phyloP scores from a whole-genome alignment of 2,329 filamentous ascomycete species.

The Emergomyces orientalis region DNA sequence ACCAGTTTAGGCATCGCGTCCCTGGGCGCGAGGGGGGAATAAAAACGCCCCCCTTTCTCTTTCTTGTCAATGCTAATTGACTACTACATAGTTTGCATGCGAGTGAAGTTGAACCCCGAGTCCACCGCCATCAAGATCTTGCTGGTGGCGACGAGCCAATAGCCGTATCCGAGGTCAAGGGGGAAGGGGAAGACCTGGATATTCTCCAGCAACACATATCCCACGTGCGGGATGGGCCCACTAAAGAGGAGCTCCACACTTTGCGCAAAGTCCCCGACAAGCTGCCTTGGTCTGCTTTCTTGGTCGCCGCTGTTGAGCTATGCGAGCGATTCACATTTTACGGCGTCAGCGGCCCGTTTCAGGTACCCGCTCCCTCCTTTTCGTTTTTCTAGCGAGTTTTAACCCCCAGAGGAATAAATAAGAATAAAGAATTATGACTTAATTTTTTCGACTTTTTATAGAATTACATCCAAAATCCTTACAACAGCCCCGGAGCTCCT shows the following conservation, averaged over 20 bases:
- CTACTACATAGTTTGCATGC: not conserved
- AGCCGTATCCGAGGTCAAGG: not conserved
- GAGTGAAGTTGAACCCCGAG: not conserved
- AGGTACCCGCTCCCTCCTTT: conserved; percentile 5
- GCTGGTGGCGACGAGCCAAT: not conserved
- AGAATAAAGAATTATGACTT: not conserved
- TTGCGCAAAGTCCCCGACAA: conserved; percentile 48
- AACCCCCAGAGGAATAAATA: not conserved
- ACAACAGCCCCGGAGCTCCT: conserved; percentile 30
- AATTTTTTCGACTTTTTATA: too few relatives aligned
- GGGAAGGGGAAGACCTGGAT: not conserved
- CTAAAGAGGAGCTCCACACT: conserved; percentile 40
- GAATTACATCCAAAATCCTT: conserved; percentile 44
- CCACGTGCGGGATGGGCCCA: conserved; percentile 34
- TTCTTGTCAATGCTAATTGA: not conserved
- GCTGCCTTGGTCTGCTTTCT: conserved; percentile 46
- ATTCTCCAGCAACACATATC: not conserved
- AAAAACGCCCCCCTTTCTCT: too few relatives aligned
- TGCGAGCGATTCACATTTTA: conserved; percentile 53
- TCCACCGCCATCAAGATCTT: not conserved
- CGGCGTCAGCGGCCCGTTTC: conserved; percentile 45
- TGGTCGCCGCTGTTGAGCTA: conserved; percentile 49
- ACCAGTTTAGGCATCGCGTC: not conserved
- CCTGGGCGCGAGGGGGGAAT: not conserved
- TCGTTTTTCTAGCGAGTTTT: not conserved